phyloP scores from a whole-genome alignment of 371 early-diverging fungal genomes.

The Thermomucor indicae-seudaticae region DNA sequence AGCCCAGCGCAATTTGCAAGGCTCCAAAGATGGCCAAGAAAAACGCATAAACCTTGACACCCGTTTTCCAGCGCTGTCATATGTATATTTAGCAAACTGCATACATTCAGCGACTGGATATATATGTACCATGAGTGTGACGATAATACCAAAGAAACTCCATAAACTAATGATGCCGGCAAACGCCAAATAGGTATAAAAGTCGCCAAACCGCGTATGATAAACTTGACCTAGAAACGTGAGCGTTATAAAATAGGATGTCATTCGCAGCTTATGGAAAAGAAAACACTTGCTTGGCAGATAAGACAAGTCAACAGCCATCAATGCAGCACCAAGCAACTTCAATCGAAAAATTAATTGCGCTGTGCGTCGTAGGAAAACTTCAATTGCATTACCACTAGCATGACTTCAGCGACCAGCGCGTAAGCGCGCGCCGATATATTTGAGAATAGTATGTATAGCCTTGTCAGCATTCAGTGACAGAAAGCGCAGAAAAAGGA shows the following conservation, averaged over 20 bases:
- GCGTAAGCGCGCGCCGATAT: conserved; percentile 7
- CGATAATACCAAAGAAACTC: conserved; percentile 10
- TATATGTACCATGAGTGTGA: too few relatives aligned
- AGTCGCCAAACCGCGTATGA: conserved; percentile 6
- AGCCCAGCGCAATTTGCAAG: conserved; percentile 7
- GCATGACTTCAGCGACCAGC: neutral
- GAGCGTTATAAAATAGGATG: neutral
- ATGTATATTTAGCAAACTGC: neutral
- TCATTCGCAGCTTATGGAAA: neutral
- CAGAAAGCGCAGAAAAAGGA: neutral
- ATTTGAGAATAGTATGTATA: neutral
- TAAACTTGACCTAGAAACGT: neutral
- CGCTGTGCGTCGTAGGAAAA: neutral
- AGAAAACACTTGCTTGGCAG: neutral
- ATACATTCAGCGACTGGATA: neutral
- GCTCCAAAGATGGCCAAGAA: neutral
- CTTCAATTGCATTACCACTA: neutral
- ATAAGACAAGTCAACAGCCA: conserved; percentile 4
- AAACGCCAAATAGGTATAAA: conserved; percentile 12
- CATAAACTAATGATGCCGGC: conserved; percentile 8
- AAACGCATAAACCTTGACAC: conserved; percentile 3
- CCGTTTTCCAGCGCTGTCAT: neutral
- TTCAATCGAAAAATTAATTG: neutral
- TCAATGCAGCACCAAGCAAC: neutral
- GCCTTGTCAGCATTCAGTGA: neutral